Conservation (phyloP, 176 grass and related monocot genomes). For the Ananas comosus region DNA sequence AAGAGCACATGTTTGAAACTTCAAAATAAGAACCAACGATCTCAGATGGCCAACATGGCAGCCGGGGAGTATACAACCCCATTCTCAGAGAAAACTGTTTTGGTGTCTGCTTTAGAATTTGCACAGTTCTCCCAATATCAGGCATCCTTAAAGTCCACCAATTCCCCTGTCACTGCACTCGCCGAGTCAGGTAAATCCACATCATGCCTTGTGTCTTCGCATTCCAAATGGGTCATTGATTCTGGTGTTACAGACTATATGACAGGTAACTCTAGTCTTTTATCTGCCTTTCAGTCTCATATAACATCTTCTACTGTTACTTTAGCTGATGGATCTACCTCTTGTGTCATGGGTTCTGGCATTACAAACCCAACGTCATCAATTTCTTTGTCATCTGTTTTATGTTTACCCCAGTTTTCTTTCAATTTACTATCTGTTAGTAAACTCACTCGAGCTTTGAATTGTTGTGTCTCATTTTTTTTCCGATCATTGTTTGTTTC, state of each 20-base stretch:
- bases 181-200: background rate
- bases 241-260: background rate
- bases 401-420: background rate
- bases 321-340: background rate
- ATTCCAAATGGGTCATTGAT: background rate
- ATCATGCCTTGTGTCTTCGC: background rate
- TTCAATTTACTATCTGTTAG: conserved; percentile 5
- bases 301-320: background rate
- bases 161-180: background rate
- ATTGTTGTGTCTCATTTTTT: background rate
- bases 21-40: too few relatives aligned
- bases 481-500: background rate
- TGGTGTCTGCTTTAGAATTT: background rate
- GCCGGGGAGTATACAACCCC: background rate
- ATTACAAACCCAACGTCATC: background rate
- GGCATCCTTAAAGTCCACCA: background rate
- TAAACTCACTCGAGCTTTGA: background rate
- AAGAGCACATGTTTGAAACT: background rate
- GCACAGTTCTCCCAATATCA: background rate
- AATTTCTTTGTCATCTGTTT: background rate
- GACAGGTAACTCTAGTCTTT: background rate
- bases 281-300: background rate
- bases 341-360: background rate
- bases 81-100: background rate
- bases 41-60: too few relatives aligned